Base-by-base conservation (phyloP, 2,329 filamentous ascomycete species). In the Leptodontidium sp. region DNA sequence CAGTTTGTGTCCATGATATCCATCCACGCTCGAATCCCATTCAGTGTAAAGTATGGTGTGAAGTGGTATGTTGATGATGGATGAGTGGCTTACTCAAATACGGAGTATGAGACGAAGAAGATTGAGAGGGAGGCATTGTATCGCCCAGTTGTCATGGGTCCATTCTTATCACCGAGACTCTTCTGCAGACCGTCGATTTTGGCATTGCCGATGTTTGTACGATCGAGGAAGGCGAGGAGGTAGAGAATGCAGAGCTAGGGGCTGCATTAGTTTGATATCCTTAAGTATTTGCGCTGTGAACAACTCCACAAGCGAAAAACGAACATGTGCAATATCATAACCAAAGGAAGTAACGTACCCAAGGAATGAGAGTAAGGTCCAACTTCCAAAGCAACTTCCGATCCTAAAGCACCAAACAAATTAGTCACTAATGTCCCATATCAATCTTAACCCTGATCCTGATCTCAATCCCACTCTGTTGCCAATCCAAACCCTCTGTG, bases 91-190 rank as follows among this genome's bases (percentile, higher is more conserved):
- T 57, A 65, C 81, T 93, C 90, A 71, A 93, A 94, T 43, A 94
- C 80, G 1, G 92, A 86, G 78, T 97, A 97, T 0, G 91, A 93
- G 61, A 97, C 85, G 81, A 97, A 97, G 82, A 97, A 97, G 74
- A 97, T 91, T 43, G 91, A 93, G 8, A 97, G 84, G 0, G 90
- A 87, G 26, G 87, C 84, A 78, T 94, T 94, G 81, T 94, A 97
- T 76, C 91, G 84, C 6, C 83, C 80, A 2, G 86, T 84, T 0
- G 84, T 85, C 83, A 95, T 87, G 40, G 55, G 45, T 11, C 52
- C 38, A 35, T 55, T 43, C 40, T 55, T 43, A 24, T 85, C 72
- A 7, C 75, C 65, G 17, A 96, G 81, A 67, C 91, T 88, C 12
- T 35, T 80, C 52, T 76, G 94, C 29, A 93, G 74, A 1, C 85